Conservation (phyloP, 192 early-diverging fungal species). For the Gamsiella multidivaricata region DNA sequence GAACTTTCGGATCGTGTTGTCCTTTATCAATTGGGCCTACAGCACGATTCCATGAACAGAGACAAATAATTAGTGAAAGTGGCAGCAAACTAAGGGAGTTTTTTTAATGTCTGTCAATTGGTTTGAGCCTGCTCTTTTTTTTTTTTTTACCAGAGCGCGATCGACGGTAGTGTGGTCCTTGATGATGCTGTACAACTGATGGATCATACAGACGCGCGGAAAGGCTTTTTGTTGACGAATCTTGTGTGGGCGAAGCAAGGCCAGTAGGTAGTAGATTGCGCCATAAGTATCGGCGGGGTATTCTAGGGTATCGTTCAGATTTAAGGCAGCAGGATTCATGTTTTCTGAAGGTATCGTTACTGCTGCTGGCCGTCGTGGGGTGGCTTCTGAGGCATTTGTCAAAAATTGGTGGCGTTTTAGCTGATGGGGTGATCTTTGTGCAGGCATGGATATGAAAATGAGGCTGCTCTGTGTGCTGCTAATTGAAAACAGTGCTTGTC, state of each 20-base stretch:
- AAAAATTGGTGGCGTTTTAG: slow-evolving; percentile 34
- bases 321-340: too few species aligned
- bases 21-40: slow-evolving; percentile 51
- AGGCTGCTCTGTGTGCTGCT: too few species aligned
- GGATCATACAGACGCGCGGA: slow-evolving; percentile 54
- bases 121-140: too few species aligned
- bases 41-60: too few species aligned
- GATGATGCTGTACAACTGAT: slow-evolving; percentile 59
- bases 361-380: too few species aligned
- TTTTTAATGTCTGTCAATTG: too few species aligned
- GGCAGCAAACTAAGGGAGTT: too few species aligned
- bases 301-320: background rate
- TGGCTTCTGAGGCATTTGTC: background rate
- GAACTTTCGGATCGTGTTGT: slow-evolving; percentile 52
- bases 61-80: too few species aligned
- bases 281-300: slow-evolving; percentile 23
- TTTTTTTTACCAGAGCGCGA: slow-evolving; percentile 53
- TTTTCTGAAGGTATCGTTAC: too few species aligned
- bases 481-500: too few species aligned
- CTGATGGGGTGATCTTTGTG: slow-evolving; percentile 13
- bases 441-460: too few species aligned
- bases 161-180: slow-evolving; percentile 57
- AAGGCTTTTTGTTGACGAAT: slow-evolving; percentile 38
- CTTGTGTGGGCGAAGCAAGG: slow-evolving; percentile 11
- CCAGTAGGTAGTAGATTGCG: slow-evolving; percentile 26